Evolutionary conservation across 192 early-diverging fungal species (phyloP).

Genomic region (Funneliformis mosseae): DNA sequence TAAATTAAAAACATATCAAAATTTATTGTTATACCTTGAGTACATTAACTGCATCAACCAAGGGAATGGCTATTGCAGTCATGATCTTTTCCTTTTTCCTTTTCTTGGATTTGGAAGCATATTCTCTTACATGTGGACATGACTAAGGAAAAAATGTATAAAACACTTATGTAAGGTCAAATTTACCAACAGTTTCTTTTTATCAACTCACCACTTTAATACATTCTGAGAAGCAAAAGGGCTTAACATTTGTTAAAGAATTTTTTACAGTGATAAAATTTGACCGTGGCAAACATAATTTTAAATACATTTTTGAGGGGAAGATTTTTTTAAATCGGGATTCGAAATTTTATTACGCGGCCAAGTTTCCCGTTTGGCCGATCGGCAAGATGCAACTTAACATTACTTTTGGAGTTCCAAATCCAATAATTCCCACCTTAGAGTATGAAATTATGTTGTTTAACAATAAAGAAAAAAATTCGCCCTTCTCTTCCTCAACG

Average conservation of each 20-base stretch:
- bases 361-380: too few species aligned
- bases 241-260: neutral
- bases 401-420: too few species aligned
- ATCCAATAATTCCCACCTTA: too few species aligned
- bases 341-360: too few species aligned
- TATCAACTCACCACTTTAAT: neutral
- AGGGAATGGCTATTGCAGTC: conserved; percentile 42
- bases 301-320: too few species aligned
- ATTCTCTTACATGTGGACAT: conserved; percentile 2
- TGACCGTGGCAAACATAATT: neutral
- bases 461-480: too few species aligned
- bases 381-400: too few species aligned
- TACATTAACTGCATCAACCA: conserved; percentile 41
- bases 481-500: too few species aligned
- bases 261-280: neutral
- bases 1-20: neutral
- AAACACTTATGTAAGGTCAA: neutral
- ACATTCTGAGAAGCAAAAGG: neutral
- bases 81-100: conserved; percentile 35
- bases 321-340: too few species aligned
- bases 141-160: neutral
- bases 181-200: neutral
- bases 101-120: conserved; percentile 7
- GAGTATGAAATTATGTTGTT: too few species aligned
- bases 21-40: conserved; percentile 38